Percentiles rank a stretch among this genome's conserved stretches.
phyloP scores from a whole-genome alignment of 148 eudicot species.

The Vaccinium macrocarpon region DNA sequence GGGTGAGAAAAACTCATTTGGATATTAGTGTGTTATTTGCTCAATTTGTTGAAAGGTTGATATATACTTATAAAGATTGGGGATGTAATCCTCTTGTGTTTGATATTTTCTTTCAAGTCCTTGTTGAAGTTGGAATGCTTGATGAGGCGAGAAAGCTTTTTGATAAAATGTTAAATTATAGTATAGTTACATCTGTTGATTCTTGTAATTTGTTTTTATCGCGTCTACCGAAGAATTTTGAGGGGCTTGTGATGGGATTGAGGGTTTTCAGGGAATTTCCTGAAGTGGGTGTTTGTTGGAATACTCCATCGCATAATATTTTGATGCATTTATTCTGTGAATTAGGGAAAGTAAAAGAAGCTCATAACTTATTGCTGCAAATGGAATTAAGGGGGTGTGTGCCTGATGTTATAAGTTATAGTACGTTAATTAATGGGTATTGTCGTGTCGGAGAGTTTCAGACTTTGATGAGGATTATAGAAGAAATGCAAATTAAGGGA shows the following conservation, averaged over 20 bases:
- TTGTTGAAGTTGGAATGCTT: conserved; percentile 55
- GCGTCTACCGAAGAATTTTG: conserved; percentile 39
- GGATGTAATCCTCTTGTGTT: conserved; percentile 75
- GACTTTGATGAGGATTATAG: conserved; percentile 43
- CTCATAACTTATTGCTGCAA: conserved; percentile 66
- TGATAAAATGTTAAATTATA: conserved; percentile 68
- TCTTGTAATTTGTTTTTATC: conserved; percentile 67
- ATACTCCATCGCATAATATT: conserved; percentile 60
- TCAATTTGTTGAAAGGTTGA: conserved; percentile 58
- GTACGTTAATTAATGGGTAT: conserved; percentile 73
- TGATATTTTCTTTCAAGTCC: conserved; percentile 81
- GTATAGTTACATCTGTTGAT: conserved; percentile 59
- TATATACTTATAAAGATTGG: conserved; percentile 89
- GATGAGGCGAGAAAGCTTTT: conserved; percentile 61
- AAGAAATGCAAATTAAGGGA: conserved; percentile 63
- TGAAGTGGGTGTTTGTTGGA: conserved; percentile 69
- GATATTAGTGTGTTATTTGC: conserved; percentile 47
- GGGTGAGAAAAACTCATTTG: conserved; percentile 42
- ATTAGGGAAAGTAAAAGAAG: conserved; percentile 64
- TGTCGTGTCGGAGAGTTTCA: conserved; percentile 54
- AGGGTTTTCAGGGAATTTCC: conserved; percentile 49
- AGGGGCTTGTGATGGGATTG: conserved; percentile 39
- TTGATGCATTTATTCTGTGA: conserved; percentile 60
- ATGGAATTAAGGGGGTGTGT: conserved; percentile 66
- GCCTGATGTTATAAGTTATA: conserved; percentile 81